phyloP scores from a whole-genome alignment of 1,284 basidiomycete species.

The Schizopora paradoxa region DNA sequence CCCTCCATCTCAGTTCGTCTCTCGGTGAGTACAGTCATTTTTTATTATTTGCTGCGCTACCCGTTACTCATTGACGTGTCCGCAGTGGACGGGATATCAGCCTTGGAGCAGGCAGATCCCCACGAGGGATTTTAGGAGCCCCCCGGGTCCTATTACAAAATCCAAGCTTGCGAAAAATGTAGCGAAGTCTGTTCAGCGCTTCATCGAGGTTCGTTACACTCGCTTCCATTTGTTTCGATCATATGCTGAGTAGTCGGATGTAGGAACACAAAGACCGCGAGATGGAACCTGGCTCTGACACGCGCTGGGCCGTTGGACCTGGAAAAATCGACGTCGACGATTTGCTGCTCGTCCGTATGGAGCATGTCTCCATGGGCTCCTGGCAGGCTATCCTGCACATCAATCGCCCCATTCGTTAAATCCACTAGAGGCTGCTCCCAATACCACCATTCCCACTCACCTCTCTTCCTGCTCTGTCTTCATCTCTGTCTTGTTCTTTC shows the following conservation, averaged over 20 bases:
- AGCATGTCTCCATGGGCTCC: conserved; percentile 72
- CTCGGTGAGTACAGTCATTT: conserved; percentile 39
- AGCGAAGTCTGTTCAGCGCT: conserved; percentile 57
- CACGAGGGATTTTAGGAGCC: conserved; percentile 68
- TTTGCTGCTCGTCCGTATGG: conserved; percentile 64
- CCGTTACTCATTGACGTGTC: conserved; percentile 4
- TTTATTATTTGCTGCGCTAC: conserved; percentile 13
- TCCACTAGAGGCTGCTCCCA: too few relatives aligned
- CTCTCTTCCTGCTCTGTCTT: too few relatives aligned
- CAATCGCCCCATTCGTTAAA: conserved; percentile 7
- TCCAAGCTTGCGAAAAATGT: conserved; percentile 64
- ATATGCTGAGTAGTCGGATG: conserved; percentile 5
- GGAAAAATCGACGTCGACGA: conserved; percentile 55
- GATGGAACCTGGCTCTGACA: conserved; percentile 56
- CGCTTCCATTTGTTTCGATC: conserved; percentile 13
- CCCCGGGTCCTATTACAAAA: conserved; percentile 64
- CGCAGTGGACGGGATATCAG: conserved; percentile 71
- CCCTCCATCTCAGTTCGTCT: conserved; percentile 73
- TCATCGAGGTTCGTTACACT: conserved; percentile 38
- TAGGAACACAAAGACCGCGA: conserved; percentile 44
- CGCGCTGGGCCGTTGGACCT: conserved; percentile 54
- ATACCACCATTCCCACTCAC: background rate
- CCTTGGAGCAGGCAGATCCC: conserved; percentile 74
- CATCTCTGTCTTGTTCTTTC: too few relatives aligned
- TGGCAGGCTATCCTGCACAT: conserved; percentile 74